phyloP scores from a whole-genome alignment of 805 yeast species.

The Starmera amethionina region DNA sequence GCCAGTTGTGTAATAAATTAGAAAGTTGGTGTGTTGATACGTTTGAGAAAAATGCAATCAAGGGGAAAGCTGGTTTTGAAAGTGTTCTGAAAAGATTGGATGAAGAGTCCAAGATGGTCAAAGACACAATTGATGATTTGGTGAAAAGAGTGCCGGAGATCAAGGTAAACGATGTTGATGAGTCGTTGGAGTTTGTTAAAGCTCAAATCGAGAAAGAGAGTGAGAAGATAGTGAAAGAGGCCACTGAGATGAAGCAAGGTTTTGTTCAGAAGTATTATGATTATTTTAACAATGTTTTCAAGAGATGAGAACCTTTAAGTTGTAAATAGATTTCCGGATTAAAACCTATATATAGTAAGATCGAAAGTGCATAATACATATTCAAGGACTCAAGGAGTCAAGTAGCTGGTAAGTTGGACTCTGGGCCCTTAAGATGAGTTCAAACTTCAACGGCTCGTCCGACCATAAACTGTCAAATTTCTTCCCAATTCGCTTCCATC shows the following conservation, averaged over 20 bases:
- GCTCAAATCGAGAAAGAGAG: constrained; percentile 39
- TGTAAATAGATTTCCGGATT: too few species aligned
- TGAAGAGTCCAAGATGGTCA: constrained; percentile 21
- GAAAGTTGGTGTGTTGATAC: constrained; percentile 91
- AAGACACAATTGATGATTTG: too few species aligned
- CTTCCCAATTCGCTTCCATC: too few species aligned
- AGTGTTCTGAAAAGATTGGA: constrained; percentile 50
- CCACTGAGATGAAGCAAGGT: constrained; percentile 15
- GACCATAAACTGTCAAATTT: too few species aligned
- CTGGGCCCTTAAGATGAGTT: too few species aligned
- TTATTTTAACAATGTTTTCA: constrained; percentile 15
- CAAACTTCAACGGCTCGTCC: too few species aligned
- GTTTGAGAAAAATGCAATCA: constrained; percentile 77
- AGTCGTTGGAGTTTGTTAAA: constrained; percentile 35
- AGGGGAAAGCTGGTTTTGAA: constrained; percentile 82
- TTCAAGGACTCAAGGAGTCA: too few species aligned
- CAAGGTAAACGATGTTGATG: constrained; percentile 20
- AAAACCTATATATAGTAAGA: too few species aligned
- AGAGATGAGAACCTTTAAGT: constrained; percentile 1
- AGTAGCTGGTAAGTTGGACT: too few species aligned
- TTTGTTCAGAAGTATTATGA: constrained; percentile 14
- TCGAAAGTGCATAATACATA: too few species aligned
- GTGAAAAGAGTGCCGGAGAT: too few species aligned
- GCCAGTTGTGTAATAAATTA: constrained; percentile 63
- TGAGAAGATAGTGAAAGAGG: constrained; percentile 11